phyloP scores from a whole-genome alignment of 371 early-diverging fungal species.

The Choanephora cucurbitarum region DNA sequence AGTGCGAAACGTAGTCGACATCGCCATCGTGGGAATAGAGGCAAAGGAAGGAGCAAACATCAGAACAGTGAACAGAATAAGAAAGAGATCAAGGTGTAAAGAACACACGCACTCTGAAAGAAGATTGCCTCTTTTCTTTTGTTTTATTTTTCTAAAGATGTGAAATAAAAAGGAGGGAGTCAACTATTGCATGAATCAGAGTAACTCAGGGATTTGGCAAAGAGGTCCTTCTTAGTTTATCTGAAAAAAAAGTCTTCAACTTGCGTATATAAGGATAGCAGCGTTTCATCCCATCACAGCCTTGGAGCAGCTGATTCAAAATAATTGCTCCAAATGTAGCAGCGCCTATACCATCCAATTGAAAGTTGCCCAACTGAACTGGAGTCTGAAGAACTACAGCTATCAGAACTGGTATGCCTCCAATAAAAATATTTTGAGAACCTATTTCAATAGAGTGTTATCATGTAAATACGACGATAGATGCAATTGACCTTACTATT shows the following conservation, averaged over 20 bases:
- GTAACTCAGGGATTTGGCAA: too few relatives aligned
- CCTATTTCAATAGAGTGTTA: conserved; percentile 7
- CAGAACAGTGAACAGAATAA: neutral
- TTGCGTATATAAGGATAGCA: neutral
- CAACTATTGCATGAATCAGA: too few relatives aligned
- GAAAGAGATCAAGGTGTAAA: too few relatives aligned
- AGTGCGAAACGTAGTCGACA: conserved; percentile 50
- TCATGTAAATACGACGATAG: too few relatives aligned
- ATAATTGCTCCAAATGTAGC: conserved; percentile 34
- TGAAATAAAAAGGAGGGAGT: too few relatives aligned
- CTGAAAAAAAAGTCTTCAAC: too few relatives aligned
- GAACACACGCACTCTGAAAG: too few relatives aligned
- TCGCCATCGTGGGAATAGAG: conserved; percentile 33
- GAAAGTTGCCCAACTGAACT: conserved; percentile 9
- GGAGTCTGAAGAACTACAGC: conserved; percentile 22
- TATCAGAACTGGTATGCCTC: conserved; percentile 29
- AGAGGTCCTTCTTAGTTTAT: too few relatives aligned
- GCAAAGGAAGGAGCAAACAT: conserved; percentile 4
- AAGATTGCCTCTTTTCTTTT: too few relatives aligned
- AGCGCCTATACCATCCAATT: conserved; percentile 34
- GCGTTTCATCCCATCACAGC: neutral
- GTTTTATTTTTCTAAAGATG: too few relatives aligned
- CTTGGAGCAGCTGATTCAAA: conserved; percentile 26
- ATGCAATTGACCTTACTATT: conserved; percentile 13
- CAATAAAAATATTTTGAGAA: conserved; percentile 41